Evolutionary conservation across 805 yeast genomes (phyloP).

Genomic region (Allodekkera sacchari): DNA sequence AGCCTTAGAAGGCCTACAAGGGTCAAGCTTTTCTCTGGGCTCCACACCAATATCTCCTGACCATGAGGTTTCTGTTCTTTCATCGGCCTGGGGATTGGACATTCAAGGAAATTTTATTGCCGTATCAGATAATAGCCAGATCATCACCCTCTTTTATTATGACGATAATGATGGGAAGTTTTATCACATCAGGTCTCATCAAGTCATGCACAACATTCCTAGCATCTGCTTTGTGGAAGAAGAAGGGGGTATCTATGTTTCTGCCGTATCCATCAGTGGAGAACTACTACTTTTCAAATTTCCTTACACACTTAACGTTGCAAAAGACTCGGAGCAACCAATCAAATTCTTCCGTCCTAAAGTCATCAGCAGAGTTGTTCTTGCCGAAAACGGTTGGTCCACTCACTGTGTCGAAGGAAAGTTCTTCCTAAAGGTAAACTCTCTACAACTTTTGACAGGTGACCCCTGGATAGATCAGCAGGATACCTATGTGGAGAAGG

Average conservation of each 20-base stretch:
- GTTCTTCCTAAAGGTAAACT: conserved; percentile 41
- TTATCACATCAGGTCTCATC: conserved; percentile 26
- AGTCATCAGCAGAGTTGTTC: conserved; percentile 23
- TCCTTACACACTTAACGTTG: conserved; percentile 4
- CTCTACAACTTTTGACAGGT: conserved; percentile 40
- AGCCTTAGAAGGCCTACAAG: not conserved
- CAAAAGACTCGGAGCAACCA: not conserved
- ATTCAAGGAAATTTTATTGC: conserved; percentile 32
- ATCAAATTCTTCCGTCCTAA: conserved; percentile 27
- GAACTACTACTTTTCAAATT: conserved; percentile 35
- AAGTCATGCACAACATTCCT: conserved; percentile 48
- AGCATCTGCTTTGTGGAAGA: conserved; percentile 32
- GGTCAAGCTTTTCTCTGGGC: not conserved
- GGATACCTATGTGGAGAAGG: conserved; percentile 15
- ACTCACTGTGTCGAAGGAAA: conserved; percentile 29
- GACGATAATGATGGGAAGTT: conserved; percentile 8
- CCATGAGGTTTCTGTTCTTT: conserved; percentile 26
- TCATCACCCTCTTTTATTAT: conserved; percentile 33
- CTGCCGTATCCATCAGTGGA: conserved; percentile 35
- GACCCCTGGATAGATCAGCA: conserved; percentile 31
- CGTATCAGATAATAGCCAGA: conserved; percentile 47
- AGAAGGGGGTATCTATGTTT: conserved; percentile 20
- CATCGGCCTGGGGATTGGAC: conserved; percentile 61
- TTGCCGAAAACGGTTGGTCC: conserved; percentile 51
- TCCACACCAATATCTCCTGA: conserved; percentile 12